phyloP scores from a whole-genome alignment of 2,329 filamentous ascomycete genomes.

The Dactylonectria estremocensis region DNA sequence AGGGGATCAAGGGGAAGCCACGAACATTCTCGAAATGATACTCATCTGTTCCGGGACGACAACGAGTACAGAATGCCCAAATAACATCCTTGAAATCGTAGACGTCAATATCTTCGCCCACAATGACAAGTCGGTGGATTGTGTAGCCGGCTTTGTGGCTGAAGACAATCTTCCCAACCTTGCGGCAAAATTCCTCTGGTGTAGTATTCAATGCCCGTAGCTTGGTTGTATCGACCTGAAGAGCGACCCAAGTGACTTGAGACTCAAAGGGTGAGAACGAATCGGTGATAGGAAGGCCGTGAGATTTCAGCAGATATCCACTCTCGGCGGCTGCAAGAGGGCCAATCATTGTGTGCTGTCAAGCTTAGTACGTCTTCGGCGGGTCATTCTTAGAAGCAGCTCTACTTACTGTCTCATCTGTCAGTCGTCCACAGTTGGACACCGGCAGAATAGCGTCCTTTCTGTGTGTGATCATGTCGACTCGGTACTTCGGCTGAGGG shows the following conservation, averaged over 20 bases:
- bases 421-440: conserved; percentile 32
- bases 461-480: conserved; percentile 31
- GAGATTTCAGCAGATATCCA: conserved; percentile 24
- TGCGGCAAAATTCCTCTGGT: conserved; percentile 54
- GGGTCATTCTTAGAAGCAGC: background rate
- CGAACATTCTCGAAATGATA: conserved; percentile 60
- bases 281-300: conserved; percentile 60
- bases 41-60: conserved; percentile 61
- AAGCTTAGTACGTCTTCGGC: background rate
- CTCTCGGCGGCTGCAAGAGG: conserved; percentile 38
- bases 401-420: conserved; percentile 33
- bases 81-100: conserved; percentile 63
- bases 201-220: conserved; percentile 69
- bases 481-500: conserved; percentile 22
- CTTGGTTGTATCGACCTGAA: conserved; percentile 71
- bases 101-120: conserved; percentile 66
- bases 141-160: conserved; percentile 57
- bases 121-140: conserved; percentile 62
- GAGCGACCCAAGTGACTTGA: conserved; percentile 63
- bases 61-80: conserved; percentile 65
- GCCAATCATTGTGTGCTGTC: conserved; percentile 40
- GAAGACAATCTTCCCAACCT: conserved; percentile 61
- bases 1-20: conserved; percentile 62
- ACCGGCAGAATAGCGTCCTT: conserved; percentile 33
- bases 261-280: conserved; percentile 62